A percentile compares a stretch with the other conserved stretches of the same genome.
Conservation (phyloP, 179 eudicot species). For the Silene vulgaris region DNA sequence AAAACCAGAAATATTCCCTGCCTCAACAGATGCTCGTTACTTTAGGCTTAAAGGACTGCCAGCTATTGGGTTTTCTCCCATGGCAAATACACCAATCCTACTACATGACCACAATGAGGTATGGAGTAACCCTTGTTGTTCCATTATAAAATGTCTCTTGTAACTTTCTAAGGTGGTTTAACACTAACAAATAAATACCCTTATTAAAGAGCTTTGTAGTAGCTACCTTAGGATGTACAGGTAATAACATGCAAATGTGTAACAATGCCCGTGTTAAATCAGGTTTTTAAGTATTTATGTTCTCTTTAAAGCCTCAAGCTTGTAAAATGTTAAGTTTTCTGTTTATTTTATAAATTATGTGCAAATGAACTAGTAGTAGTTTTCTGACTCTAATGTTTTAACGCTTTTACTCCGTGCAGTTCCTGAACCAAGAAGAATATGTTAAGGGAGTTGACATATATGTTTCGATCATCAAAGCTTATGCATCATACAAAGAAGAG, state of each 20-base stretch:
- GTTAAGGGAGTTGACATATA: conserved; percentile 63
- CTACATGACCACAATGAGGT: conserved; percentile 98
- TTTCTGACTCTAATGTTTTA: conserved; percentile 12
- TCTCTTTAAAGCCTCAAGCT: background rate
- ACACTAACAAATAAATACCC: background rate
- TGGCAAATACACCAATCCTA: conserved; percentile 87
- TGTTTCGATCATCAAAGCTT: conserved; percentile 68
- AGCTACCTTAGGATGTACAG: background rate
- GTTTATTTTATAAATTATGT: background rate
- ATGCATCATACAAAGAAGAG: conserved; percentile 53
- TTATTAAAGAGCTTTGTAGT: background rate
- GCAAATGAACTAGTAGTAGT: background rate
- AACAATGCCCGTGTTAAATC: background rate
- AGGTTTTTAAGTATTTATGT: background rate
- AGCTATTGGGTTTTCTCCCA: conserved; percentile 91
- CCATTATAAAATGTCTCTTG: background rate
- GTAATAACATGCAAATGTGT: background rate
- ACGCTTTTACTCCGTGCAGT: conserved; percentile 37
- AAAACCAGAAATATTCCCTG: conserved; percentile 78
- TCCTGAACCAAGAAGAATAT: conserved; percentile 63
- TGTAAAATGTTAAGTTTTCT: background rate
- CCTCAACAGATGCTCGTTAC: conserved; percentile 77
- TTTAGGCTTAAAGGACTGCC: conserved; percentile 64
- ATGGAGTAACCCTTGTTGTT: conserved; percentile 16
- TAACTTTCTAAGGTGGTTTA: background rate